Percentiles rank a stretch among this genome's conserved stretches.
These are phyloP conservation scores for Aspergillus intermedius DNA, from an alignment of 2,329 filamentous ascomycete genomes.

Conservation along the genomic window DNA sequence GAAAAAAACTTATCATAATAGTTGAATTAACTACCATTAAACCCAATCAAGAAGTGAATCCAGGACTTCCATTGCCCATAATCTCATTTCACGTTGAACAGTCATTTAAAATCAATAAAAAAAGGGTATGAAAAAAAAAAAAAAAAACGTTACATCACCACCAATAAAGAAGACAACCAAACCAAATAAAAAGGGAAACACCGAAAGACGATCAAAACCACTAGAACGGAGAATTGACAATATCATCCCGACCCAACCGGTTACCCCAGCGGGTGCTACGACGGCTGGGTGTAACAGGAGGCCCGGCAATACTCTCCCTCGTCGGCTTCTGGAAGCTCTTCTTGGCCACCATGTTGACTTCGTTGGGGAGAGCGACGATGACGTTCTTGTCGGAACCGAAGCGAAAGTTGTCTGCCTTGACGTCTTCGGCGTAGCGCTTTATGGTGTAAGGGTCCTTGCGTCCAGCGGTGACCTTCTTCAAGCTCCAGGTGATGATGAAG, in stretches of 20 bases:
- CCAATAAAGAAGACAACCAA: conserved; percentile 1
- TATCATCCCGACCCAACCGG: conserved; percentile 66
- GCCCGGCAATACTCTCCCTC: conserved; percentile 74
- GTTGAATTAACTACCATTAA: not conserved
- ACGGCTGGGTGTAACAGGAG: conserved; percentile 45
- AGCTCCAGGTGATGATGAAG: conserved; percentile 92
- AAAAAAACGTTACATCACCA: not conserved
- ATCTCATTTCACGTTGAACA: conserved; percentile 1
- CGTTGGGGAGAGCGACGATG: conserved; percentile 91
- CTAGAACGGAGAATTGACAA: conserved; percentile 68
- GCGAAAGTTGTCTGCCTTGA: conserved; percentile 98
- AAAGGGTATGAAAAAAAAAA: not conserved
- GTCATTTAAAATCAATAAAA: conserved; percentile 2
- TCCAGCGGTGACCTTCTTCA: conserved; percentile 80
- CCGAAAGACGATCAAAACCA: conserved; percentile 8
- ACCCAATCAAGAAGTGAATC: too few species aligned
- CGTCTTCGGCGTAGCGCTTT: conserved; percentile 90
- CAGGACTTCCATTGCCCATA: not conserved
- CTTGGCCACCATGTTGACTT: conserved; percentile 96
- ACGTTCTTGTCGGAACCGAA: conserved; percentile 97
- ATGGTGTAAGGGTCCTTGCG: conserved; percentile 88
- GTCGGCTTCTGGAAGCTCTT: conserved; percentile 79
- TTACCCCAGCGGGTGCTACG: conserved; percentile 28
- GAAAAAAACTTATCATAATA: too few species aligned
- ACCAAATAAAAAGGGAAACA: conserved; percentile 4